Conservation (phyloP, 1,139 yeast genomes). For the Yamadazyma mexicana region DNA sequence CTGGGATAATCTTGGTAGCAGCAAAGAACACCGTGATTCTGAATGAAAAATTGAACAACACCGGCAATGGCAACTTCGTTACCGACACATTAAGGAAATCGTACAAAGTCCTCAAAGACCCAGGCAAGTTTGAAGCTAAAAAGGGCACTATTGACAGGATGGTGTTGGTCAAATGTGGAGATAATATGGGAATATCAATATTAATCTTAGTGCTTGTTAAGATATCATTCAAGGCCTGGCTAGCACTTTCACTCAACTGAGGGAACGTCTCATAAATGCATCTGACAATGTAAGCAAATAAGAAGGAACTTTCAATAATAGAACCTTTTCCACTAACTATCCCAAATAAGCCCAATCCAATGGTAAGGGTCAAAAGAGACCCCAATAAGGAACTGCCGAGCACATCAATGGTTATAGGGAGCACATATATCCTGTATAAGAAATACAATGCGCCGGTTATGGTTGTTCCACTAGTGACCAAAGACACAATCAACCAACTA, state of each 20-base stretch:
- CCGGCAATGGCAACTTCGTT: conserved; percentile 78
- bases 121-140: conserved; percentile 55
- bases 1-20: conserved; percentile 91
- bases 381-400: conserved; percentile 84
- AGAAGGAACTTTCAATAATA: conserved; percentile 81
- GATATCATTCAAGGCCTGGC: conserved; percentile 36
- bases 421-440: conserved; percentile 77
- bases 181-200: conserved; percentile 35
- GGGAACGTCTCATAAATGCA: conserved; percentile 91
- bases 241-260: conserved; percentile 60
- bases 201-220: conserved; percentile 41
- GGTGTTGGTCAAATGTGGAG: conserved; percentile 42
- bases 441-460: conserved; percentile 77
- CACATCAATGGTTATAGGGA: conserved; percentile 66
- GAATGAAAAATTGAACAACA: conserved; percentile 77
- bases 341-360: conserved; percentile 78
- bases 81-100: conserved; percentile 69
- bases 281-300: conserved; percentile 88
- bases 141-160: conserved; percentile 45
- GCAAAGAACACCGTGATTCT: conserved; percentile 87
- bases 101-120: conserved; percentile 64
- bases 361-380: conserved; percentile 73
- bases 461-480: conserved; percentile 72
- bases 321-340: conserved; percentile 82
- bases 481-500: conserved; percentile 75